Conservation (phyloP, 2,329 filamentous ascomycete genomes). For the Claviceps fusiformis region DNA sequence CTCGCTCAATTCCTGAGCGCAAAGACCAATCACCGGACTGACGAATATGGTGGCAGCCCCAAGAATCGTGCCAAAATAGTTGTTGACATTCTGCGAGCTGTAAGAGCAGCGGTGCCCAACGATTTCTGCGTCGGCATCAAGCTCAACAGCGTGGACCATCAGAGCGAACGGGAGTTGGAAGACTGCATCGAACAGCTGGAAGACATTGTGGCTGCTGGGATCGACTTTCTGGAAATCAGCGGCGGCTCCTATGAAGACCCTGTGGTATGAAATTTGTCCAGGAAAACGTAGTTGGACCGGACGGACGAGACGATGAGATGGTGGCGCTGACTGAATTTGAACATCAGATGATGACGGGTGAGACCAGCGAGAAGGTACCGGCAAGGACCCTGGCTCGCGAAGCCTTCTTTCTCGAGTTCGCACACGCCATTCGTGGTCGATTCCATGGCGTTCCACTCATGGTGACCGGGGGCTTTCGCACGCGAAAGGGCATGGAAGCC, state of each 20-base stretch:
- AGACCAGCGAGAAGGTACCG: background rate
- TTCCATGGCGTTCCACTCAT: slow-evolving; percentile 34
- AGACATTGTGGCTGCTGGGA: slow-evolving; percentile 30
- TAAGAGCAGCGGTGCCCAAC: slow-evolving; percentile 22
- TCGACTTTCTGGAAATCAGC: slow-evolving; percentile 57
- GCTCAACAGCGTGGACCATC: slow-evolving; percentile 44
- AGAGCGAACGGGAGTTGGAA: slow-evolving; percentile 28
- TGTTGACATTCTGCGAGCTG: slow-evolving; percentile 33
- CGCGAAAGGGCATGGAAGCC: slow-evolving; percentile 26
- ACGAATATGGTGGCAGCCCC: slow-evolving; percentile 40
- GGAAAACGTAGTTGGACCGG: background rate
- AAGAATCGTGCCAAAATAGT: slow-evolving; percentile 35
- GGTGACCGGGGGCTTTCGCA: slow-evolving; percentile 52
- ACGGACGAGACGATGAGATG: background rate
- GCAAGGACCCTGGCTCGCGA: slow-evolving; percentile 38
- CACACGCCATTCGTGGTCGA: slow-evolving; percentile 31
- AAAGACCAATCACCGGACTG: slow-evolving; percentile 36
- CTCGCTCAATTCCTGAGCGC: slow-evolving; percentile 40
- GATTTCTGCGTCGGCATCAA: slow-evolving; percentile 39
- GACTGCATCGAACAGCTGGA: slow-evolving; percentile 46
- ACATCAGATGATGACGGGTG: slow-evolving; percentile 3
- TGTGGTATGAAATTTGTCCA: slow-evolving; percentile 16
- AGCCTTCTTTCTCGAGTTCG: slow-evolving; percentile 57
- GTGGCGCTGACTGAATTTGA: background rate
- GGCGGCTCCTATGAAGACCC: slow-evolving; percentile 48